These are phyloP conservation scores for Pythium volutum DNA, from an alignment of 352 stramenopile genomes.

Conservation along the genomic window DNA sequence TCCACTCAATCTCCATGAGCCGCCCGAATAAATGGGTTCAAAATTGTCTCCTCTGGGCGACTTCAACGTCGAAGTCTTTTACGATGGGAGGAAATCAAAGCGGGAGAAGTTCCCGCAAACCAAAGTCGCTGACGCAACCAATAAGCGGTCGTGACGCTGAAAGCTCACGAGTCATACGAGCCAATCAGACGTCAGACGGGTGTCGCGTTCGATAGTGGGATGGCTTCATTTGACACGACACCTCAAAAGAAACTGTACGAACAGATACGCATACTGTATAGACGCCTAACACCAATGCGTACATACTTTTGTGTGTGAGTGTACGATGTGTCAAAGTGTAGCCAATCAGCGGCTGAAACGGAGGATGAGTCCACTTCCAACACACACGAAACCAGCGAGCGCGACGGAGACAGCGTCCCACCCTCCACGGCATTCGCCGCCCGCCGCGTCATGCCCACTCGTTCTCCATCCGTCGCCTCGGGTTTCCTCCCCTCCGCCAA, in stretches of 20 bases:
- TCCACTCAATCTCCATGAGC: too few species aligned
- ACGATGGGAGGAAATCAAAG: neutral
- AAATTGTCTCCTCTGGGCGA: neutral
- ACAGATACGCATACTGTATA: neutral
- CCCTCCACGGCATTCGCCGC: neutral
- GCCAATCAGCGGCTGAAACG: conserved; percentile 8
- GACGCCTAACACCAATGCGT: neutral
- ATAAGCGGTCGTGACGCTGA: neutral
- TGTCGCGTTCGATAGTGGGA: conserved; percentile 4
- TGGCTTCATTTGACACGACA: neutral
- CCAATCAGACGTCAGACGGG: neutral
- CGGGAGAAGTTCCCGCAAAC: neutral
- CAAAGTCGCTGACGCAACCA: conserved; percentile 9
- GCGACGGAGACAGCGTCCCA: too few species aligned
- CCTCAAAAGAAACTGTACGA: neutral
- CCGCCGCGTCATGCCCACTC: neutral
- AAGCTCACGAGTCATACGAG: neutral
- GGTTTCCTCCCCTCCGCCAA: neutral
- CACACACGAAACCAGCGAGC: neutral
- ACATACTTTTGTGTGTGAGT: conserved; percentile 1
- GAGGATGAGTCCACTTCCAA: conserved; percentile 1
- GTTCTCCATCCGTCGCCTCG: neutral
- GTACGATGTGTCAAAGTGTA: conserved; percentile 7
- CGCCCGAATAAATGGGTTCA: too few species aligned
- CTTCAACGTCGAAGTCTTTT: conserved; percentile 21